phyloP scores from a whole-genome alignment of 2,329 filamentous ascomycete species.

The Neopestalotiopsis sp. region DNA sequence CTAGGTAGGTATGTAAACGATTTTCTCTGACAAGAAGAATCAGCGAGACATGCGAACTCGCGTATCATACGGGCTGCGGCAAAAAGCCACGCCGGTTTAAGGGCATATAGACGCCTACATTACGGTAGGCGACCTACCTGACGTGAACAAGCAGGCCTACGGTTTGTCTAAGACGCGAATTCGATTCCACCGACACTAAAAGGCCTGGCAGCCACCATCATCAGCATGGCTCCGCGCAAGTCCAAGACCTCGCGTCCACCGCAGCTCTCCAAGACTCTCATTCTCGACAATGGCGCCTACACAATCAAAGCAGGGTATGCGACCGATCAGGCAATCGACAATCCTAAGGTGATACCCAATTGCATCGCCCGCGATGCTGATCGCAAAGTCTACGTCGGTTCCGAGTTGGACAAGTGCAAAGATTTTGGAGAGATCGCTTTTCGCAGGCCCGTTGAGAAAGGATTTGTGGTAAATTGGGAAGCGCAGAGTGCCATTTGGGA shows the following conservation, averaged over 20 bases:
- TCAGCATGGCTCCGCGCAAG: slow-evolving; percentile 46
- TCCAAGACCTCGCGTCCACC: slow-evolving; percentile 56
- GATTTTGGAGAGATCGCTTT: slow-evolving; percentile 92
- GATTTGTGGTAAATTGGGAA: slow-evolving; percentile 96
- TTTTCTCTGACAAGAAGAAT: not conserved
- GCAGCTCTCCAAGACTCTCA: slow-evolving; percentile 71
- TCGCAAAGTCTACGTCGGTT: slow-evolving; percentile 78
- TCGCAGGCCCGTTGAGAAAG: slow-evolving; percentile 89
- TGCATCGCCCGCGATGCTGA: slow-evolving; percentile 85
- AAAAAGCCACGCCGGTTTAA: not conserved
- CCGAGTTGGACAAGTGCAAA: slow-evolving; percentile 77
- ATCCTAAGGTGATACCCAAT: slow-evolving; percentile 82
- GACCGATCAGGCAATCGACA: slow-evolving; percentile 47
- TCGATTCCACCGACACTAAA: not conserved
- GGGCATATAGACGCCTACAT: not conserved
- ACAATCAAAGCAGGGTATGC: slow-evolving; percentile 90
- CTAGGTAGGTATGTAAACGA: too few relatives aligned
- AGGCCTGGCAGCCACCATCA: not conserved
- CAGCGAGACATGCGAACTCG: not conserved
- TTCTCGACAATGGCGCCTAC: slow-evolving; percentile 93
- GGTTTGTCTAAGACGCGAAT: not conserved
- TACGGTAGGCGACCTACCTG: too few relatives aligned
- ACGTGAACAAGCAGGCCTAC: not conserved
- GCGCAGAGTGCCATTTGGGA: slow-evolving; percentile 96
- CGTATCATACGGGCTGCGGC: not conserved